Percentiles rank a stretch among this genome's conserved stretches.
phyloP scores from a whole-genome alignment of 2,329 filamentous ascomycete species.

The Trichoderma cornu-damae region DNA sequence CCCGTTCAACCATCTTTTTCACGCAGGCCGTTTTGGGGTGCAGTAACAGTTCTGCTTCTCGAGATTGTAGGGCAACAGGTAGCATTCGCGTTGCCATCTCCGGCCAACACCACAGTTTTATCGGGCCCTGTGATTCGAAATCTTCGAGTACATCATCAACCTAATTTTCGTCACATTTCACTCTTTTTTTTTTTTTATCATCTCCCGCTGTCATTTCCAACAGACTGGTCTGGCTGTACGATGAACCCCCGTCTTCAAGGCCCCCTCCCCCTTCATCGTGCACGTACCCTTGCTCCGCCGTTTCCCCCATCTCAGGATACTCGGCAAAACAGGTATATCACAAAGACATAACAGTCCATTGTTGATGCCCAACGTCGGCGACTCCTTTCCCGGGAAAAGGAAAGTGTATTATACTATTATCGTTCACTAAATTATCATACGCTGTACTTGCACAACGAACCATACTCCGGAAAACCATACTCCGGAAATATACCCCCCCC shows the following conservation, averaged over 20 bases:
- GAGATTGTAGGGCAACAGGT: not conserved
- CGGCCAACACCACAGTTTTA: not conserved
- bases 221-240: not conserved
- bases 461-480: not conserved
- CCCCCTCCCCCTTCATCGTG: not conserved
- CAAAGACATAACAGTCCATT: not conserved
- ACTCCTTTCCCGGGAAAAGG: not conserved
- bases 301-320: not conserved
- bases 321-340: not conserved
- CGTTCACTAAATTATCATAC: slow-evolving; percentile 7
- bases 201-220: not conserved
- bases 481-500: no score
- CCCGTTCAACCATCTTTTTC: not conserved
- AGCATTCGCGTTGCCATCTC: not conserved
- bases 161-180: not conserved
- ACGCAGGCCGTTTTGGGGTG: not conserved
- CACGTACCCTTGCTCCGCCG: slow-evolving; percentile 7
- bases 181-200: not conserved
- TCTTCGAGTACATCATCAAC: not conserved
- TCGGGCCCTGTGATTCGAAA: not conserved
- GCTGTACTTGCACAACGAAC: slow-evolving; percentile 9
- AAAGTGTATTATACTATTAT: not conserved
- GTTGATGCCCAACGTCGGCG: not conserved
- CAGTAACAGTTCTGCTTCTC: not conserved
- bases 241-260: not conserved